phyloP scores from a whole-genome alignment of 495 filamentous ascomycete genomes.

The Trichocladium antarcticum region DNA sequence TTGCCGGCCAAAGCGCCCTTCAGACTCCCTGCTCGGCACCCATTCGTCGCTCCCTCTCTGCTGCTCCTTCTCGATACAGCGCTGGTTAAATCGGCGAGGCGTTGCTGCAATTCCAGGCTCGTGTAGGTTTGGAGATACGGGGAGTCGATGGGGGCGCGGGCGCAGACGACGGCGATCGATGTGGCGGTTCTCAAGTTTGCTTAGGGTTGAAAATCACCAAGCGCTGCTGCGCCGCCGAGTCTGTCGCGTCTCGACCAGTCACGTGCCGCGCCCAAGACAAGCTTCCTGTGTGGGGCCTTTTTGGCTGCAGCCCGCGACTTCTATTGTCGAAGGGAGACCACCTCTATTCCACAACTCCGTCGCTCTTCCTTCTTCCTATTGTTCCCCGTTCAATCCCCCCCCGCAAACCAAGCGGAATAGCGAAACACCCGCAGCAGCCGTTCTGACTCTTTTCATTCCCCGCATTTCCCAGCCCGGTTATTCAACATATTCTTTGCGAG shows the following conservation, averaged over 20 bases:
- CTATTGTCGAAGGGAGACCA: neutral
- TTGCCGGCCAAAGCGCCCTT: slow-evolving; percentile 21
- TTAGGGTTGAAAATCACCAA: slow-evolving; percentile 10
- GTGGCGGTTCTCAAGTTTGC: neutral
- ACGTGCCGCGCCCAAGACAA: no score
- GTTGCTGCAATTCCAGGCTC: neutral
- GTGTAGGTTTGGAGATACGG: neutral
- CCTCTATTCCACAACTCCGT: neutral
- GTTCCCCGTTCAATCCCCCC: neutral
- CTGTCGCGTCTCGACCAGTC: slow-evolving; percentile 14
- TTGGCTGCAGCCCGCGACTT: neutral
- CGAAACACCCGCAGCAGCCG: no score
- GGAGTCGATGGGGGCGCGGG: slow-evolving; percentile 3
- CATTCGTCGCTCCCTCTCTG: slow-evolving; percentile 12
- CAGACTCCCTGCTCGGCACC: neutral
- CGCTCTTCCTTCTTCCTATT: neutral
- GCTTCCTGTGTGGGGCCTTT: neutral
- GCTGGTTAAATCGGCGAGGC: neutral
- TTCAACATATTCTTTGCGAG: no score
- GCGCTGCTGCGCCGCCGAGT: slow-evolving; percentile 9
- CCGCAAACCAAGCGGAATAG: neutral
- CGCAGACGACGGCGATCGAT: slow-evolving; percentile 2
- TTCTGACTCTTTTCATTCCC: no score
- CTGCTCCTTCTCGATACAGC: neutral
- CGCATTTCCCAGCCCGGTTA: no score